Evolutionary conservation across 2,329 filamentous ascomycete genomes (phyloP).

Genomic region (Curvularia sp.): DNA sequence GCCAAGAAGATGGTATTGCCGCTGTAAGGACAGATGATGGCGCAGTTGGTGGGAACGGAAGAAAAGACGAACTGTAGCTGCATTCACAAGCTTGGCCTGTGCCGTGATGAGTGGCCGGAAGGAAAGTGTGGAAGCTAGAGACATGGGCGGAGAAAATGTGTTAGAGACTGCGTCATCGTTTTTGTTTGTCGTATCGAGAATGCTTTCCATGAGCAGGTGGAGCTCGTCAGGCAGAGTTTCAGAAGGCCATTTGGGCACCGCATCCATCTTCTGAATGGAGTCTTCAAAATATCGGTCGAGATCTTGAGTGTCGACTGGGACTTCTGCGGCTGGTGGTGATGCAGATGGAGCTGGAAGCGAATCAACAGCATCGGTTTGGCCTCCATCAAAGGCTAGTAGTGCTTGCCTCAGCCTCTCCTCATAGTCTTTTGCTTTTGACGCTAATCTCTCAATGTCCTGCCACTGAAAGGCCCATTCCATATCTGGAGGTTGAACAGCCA

Average conservation of each 20-base stretch:
- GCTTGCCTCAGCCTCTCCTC: conserved; percentile 52
- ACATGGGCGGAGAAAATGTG: conserved; percentile 61
- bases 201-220: conserved; percentile 29
- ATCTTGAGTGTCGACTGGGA: conserved; percentile 12
- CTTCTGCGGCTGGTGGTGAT: neutral
- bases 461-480: conserved; percentile 76
- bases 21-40: conserved; percentile 75
- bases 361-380: neutral
- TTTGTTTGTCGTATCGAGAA: conserved; percentile 18
- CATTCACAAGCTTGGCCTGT: conserved; percentile 79
- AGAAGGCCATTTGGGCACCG: conserved; percentile 24
- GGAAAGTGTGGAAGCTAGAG: conserved; percentile 69
- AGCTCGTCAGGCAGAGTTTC: conserved; percentile 39
- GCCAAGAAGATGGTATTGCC: conserved; percentile 81
- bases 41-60: conserved; percentile 76
- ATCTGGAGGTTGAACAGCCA: conserved; percentile 61
- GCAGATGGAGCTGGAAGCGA: neutral
- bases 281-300: conserved; percentile 37
- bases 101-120: conserved; percentile 75
- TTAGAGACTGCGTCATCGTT: neutral
- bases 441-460: conserved; percentile 70
- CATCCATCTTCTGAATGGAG: conserved; percentile 36
- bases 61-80: conserved; percentile 76
- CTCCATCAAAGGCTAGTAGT: conserved; percentile 36
- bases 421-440: conserved; percentile 64